A percentile compares a stretch with the other conserved stretches of the same genome.
Evolutionary conservation across 2,329 filamentous ascomycete species (phyloP).

Genomic region (Sarocladium brachiariae): DNA sequence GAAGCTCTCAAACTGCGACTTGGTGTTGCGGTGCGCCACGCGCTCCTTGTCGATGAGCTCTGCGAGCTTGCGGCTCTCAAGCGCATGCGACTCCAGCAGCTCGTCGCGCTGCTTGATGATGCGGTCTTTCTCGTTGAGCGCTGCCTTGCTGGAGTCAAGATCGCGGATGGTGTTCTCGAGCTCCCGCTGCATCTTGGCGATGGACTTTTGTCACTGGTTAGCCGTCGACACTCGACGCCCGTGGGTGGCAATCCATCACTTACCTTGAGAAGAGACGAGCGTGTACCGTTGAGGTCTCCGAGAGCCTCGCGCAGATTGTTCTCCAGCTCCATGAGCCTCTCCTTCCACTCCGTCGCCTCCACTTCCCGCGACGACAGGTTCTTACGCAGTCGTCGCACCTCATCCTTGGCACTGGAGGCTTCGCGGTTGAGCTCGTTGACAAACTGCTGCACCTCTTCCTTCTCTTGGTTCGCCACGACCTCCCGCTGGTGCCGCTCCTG

Average conservation of each 20-base stretch:
- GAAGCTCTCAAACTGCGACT: constrained; percentile 79
- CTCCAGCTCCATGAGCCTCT: constrained; percentile 83
- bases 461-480: constrained; percentile 78
- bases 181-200: constrained; percentile 81
- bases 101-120: constrained; percentile 84
- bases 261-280: constrained; percentile 77
- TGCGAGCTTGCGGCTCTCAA: constrained; percentile 77
- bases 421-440: constrained; percentile 90
- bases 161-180: constrained; percentile 79
- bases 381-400: constrained; percentile 75
- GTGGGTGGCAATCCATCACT: constrained; percentile 15
- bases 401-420: constrained; percentile 74
- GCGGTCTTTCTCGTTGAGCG: constrained; percentile 83
- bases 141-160: constrained; percentile 68
- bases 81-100: constrained; percentile 78
- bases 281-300: constrained; percentile 79
- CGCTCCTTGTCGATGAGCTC: constrained; percentile 91
- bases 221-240: not conserved
- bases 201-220: constrained; percentile 51
- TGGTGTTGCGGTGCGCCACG: constrained; percentile 75
- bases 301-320: constrained; percentile 80
- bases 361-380: constrained; percentile 76
- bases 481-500: constrained; percentile 83
- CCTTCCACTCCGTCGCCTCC: constrained; percentile 86
- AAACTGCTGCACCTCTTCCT: constrained; percentile 89